These are phyloP conservation scores for Forsythia suspensa DNA, from an alignment of 257 asterid genomes.

Conservation along the genomic window DNA sequence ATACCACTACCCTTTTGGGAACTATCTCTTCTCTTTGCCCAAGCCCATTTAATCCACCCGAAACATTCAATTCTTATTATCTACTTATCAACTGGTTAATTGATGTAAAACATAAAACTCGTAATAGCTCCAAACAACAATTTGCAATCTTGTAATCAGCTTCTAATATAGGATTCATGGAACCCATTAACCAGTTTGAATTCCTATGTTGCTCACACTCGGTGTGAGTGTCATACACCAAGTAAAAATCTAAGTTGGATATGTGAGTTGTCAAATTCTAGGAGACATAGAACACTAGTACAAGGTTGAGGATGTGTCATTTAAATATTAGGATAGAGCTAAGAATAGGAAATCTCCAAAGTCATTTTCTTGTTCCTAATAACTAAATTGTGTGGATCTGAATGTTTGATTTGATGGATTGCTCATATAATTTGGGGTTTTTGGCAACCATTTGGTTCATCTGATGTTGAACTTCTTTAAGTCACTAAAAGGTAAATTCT, in stretches of 20 bases:
- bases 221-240: background rate
- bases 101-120: background rate
- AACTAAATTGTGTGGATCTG: background rate
- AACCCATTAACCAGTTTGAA: background rate
- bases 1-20: too few relatives aligned
- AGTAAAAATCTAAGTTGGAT: background rate
- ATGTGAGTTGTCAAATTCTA: background rate
- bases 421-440: background rate
- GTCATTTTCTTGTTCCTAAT: background rate
- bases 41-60: background rate
- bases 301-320: background rate
- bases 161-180: background rate
- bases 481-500: background rate
- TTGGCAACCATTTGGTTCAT: background rate
- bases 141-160: background rate
- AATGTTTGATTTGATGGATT: background rate
- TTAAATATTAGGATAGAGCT: too few relatives aligned
- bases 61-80: too few relatives aligned
- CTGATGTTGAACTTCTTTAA: background rate
- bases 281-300: background rate
- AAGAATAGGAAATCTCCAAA: background rate
- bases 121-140: background rate
- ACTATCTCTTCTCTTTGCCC: background rate
- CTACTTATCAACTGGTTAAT: background rate
- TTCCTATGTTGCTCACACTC: background rate